phyloP scores from a whole-genome alignment of 1,139 yeast genomes.

The Saccharomycopsis hybrid region DNA sequence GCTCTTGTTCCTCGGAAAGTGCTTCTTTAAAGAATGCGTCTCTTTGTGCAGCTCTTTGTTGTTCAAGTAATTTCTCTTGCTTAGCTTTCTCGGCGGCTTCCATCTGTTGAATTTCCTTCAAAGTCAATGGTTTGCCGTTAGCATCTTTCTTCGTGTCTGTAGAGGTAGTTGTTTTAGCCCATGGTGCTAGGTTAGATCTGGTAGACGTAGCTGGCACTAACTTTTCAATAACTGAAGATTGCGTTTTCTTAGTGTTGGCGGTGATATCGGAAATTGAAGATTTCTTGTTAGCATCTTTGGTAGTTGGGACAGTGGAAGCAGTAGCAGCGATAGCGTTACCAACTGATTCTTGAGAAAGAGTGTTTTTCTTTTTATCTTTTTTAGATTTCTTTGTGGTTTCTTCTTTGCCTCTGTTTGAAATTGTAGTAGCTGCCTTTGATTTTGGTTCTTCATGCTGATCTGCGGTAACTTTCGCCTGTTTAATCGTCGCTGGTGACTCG shows the following conservation, averaged over 20 bases:
- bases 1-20: constrained; percentile 30
- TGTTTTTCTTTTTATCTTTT: constrained; percentile 5
- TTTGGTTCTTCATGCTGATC: not conserved
- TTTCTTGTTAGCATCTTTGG: not conserved
- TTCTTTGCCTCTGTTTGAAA: constrained; percentile 1
- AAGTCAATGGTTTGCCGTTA: constrained; percentile 36
- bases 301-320: constrained; percentile 12
- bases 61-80: constrained; percentile 27
- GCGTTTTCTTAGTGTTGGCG: constrained; percentile 37
- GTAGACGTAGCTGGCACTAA: constrained; percentile 18
- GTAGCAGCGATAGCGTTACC: too few species aligned
- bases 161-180: constrained; percentile 38
- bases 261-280: too few species aligned
- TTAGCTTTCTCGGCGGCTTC: constrained; percentile 50
- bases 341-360: constrained; percentile 20
- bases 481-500: not conserved
- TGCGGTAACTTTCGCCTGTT: not conserved
- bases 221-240: constrained; percentile 11
- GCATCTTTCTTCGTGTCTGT: constrained; percentile 52
- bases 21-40: constrained; percentile 27
- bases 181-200: constrained; percentile 43
- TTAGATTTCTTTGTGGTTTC: constrained; percentile 11
- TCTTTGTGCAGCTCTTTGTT: constrained; percentile 26
- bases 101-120: constrained; percentile 64
- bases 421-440: not conserved